Base-by-base conservation (phyloP, 1,139 yeast genomes). In the Fermentozyma sake region DNA sequence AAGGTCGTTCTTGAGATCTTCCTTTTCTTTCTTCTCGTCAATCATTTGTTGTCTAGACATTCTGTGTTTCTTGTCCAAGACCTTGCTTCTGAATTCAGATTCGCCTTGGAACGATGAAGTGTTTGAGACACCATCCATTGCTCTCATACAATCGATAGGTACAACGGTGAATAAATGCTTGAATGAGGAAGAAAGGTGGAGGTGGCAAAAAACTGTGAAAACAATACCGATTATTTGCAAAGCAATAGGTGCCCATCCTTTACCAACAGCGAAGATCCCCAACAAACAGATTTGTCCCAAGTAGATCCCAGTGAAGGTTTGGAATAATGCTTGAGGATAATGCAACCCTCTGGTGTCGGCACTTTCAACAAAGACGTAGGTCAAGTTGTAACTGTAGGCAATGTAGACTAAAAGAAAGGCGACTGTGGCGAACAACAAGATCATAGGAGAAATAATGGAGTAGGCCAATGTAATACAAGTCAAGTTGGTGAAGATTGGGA, bases 231-330 rank as follows among this genome's bases (percentile, higher is more conserved):
- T 68, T 6, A 74, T 80, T 55, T 83, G 86, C 30, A 91, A 60
- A 10, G 74, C 89, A 39, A 89, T 72, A 26, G 95, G 94, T 21
- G 95, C 96, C 96, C 96, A 89, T 32, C 94, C 84, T 67, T 86
- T 85, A 39, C 95, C 93, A 46, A 87, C 86, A 15, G 78, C 85
- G 51, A 87, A 86, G 38, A 91, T 65, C 32, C 94, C 96, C 39
- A 89, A 59, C 48, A 91, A 50, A 61, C 95, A 85, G 17, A 87
- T 56, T 56, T 91, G 91, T 12, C 93, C 94, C 40, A 91, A 57
- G 54, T 91, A 91, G 24, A 91, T 58, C 32, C 97, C 97, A 22
- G 83, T 79, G 49, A 91, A 77, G 0, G 91, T 79, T 58, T 91
- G 96, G 57, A 79, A 81, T 37, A 91, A 61, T 2, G 96, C 96